Percentiles rank a stretch among this genome's conserved stretches.
Evolutionary conservation across 1,284 basidiomycete genomes (phyloP).

Genomic region (Sporisorium iseilematis-ciliati): DNA sequence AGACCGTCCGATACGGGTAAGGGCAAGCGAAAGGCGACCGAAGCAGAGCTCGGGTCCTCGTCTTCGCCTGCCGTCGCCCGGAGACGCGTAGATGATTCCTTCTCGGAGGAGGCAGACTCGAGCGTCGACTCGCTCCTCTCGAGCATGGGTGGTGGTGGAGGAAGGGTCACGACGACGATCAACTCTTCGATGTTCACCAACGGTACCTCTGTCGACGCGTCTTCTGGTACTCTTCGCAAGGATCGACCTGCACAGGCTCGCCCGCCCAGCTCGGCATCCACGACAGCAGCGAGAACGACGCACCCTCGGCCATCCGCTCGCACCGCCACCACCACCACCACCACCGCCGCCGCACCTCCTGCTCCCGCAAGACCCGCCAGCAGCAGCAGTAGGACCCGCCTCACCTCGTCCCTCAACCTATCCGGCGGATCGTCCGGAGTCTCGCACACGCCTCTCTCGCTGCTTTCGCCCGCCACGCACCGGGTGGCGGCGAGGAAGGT

Average conservation of each 20-base stretch:
- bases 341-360: not conserved
- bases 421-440: conserved; percentile 34
- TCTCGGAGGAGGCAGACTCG: conserved; percentile 4
- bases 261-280: not conserved
- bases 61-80: not conserved
- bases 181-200: conserved; percentile 29
- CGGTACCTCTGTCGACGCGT: conserved; percentile 15
- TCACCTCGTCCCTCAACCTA: conserved; percentile 18
- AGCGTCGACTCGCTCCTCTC: conserved; percentile 7
- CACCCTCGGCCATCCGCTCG: not conserved
- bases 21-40: conserved; percentile 29
- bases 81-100: conserved; percentile 14
- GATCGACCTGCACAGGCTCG: not conserved
- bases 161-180: conserved; percentile 14
- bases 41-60: conserved; percentile 11
- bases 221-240: not conserved
- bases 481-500: conserved; percentile 23
- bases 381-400: not conserved
- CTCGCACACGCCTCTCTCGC: conserved; percentile 42
- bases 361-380: not conserved
- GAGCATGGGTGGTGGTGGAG: no score
- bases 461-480: conserved; percentile 45
- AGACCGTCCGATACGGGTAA: not conserved
- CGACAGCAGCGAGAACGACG: not conserved
- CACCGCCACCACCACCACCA: not conserved